Evolutionary conservation across 257 asterid species (phyloP).

Genomic region (Solanum pimpinellifolium): DNA sequence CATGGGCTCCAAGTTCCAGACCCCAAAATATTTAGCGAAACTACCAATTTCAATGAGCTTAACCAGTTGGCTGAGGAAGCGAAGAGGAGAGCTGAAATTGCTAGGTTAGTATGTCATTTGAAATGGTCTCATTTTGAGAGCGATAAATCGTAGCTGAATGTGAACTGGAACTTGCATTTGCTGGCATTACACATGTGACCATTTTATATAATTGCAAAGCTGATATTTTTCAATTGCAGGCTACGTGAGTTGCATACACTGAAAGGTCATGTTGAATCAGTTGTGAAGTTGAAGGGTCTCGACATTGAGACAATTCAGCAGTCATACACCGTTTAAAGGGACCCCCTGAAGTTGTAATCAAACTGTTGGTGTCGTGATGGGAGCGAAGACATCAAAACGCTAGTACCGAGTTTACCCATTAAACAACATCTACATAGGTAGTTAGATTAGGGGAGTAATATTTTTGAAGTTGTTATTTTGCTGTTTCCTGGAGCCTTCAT

Average conservation of each 20-base stretch:
- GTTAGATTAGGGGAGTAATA: neutral
- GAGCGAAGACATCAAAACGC: neutral
- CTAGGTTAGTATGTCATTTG: constrained; percentile 35
- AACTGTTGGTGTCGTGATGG: neutral
- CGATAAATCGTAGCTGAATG: neutral
- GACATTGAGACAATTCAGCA: constrained; percentile 93
- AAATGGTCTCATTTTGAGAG: neutral
- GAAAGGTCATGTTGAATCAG: constrained; percentile 93
- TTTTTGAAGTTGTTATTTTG: neutral
- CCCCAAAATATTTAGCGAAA: constrained; percentile 64
- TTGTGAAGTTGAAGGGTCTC: constrained; percentile 91
- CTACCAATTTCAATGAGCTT: constrained; percentile 71
- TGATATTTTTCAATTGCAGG: constrained; percentile 22
- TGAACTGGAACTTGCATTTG: neutral
- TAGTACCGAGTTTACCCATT: neutral
- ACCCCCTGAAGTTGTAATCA: constrained; percentile 3
- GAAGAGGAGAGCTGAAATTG: constrained; percentile 92
- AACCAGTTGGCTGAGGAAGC: constrained; percentile 99
- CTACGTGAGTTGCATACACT: constrained; percentile 77
- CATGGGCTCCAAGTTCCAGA: constrained; percentile 95
- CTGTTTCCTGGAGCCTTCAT: neutral
- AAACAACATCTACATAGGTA: neutral
- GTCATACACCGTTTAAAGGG: constrained; percentile 75
- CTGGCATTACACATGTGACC: neutral
- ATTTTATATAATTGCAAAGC: neutral